Evolutionary conservation across 1,139 yeast species (phyloP).

Genomic region (Yamadazyma triangularis): DNA sequence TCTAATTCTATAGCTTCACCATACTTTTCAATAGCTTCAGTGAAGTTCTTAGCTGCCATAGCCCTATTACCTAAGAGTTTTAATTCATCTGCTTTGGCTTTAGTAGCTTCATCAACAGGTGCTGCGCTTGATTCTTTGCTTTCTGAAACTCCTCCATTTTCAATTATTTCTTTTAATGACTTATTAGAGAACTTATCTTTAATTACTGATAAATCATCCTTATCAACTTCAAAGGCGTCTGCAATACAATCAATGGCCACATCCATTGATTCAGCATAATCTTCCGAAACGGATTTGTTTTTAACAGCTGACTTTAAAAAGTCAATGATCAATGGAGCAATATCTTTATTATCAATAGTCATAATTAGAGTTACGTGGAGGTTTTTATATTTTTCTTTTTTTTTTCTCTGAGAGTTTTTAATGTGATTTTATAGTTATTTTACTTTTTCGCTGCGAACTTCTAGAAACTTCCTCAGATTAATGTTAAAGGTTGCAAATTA

Average conservation of each 20-base stretch:
- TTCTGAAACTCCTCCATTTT: slow-evolving; percentile 12
- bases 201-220: slow-evolving; percentile 34
- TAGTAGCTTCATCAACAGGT: slow-evolving; percentile 48
- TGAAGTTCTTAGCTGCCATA: slow-evolving; percentile 75
- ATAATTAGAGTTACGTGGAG: slow-evolving; percentile 5
- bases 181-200: slow-evolving; percentile 44
- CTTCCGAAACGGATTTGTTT: slow-evolving; percentile 66
- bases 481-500: too few species aligned
- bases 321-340: slow-evolving; percentile 71
- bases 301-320: slow-evolving; percentile 61
- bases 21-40: slow-evolving; percentile 69
- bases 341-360: slow-evolving; percentile 49
- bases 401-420: too few species aligned
- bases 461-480: too few species aligned
- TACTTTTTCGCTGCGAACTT: too few species aligned
- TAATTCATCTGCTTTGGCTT: slow-evolving; percentile 73
- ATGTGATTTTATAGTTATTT: too few species aligned
- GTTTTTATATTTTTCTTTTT: too few species aligned
- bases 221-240: slow-evolving; percentile 76
- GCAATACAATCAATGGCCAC: slow-evolving; percentile 91
- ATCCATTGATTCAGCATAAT: slow-evolving; percentile 86
- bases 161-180: slow-evolving; percentile 44
- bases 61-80: slow-evolving; percentile 88
- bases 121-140: slow-evolving; percentile 15
- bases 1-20: slow-evolving; percentile 74